Percentiles rank a stretch among this genome's conserved stretches.
These are phyloP conservation scores for Schrenkiella parvula DNA, from an alignment of 345 rosid genomes.

Conservation along the genomic window DNA sequence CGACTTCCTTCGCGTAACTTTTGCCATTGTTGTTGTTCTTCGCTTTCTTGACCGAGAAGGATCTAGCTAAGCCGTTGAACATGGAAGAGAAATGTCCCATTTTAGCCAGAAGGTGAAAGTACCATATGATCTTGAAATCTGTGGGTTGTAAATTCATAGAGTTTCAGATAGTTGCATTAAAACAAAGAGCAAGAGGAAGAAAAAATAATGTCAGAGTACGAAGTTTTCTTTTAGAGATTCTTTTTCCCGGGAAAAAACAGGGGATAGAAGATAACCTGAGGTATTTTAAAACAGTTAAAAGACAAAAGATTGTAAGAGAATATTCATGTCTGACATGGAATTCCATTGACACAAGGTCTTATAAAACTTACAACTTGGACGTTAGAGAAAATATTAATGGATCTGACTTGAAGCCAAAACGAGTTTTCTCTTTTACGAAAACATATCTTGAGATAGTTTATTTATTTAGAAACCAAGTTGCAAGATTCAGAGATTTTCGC, in stretches of 20 bases:
- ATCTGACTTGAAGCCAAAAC: constrained; percentile 17
- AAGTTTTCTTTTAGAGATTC: constrained; percentile 18
- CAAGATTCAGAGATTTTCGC: constrained; percentile 10
- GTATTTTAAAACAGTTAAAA: constrained; percentile 22
- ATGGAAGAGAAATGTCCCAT: constrained; percentile 84
- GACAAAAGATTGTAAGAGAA: constrained; percentile 34
- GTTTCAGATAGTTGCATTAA: constrained; percentile 17
- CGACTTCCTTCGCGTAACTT: constrained; percentile 57
- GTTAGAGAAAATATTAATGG: background rate
- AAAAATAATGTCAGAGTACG: constrained; percentile 28
- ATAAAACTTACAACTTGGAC: background rate
- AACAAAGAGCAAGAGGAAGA: constrained; percentile 31
- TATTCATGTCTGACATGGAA: constrained; percentile 32
- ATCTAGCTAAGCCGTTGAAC: constrained; percentile 71
- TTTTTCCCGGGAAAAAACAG: constrained; percentile 35
- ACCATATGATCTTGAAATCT: constrained; percentile 7
- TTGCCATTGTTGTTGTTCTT: constrained; percentile 41
- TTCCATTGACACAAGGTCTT: constrained; percentile 26
- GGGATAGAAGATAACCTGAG: constrained; percentile 12
- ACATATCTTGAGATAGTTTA: constrained; percentile 8
- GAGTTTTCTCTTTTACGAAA: constrained; percentile 3
- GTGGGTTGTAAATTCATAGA: background rate
- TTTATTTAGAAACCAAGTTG: constrained; percentile 9
- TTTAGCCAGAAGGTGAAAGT: background rate
- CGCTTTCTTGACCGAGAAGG: constrained; percentile 45